phyloP scores from a whole-genome alignment of 257 asterid species.

The Buddleja alternifolia region DNA sequence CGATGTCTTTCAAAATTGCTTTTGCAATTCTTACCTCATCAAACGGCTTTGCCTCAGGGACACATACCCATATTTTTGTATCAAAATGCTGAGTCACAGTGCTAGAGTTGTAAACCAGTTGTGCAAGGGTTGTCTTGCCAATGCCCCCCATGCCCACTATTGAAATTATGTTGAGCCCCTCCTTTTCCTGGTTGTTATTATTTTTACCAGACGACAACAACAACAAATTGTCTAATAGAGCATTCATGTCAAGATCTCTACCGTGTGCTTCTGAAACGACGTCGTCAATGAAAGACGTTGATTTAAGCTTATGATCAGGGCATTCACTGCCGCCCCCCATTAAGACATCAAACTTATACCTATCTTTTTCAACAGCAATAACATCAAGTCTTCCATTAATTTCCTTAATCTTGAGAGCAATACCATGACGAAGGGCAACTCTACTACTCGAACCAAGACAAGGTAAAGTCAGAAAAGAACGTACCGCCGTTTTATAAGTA shows the following conservation, averaged over 20 bases:
- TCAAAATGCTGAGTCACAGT: slow-evolving; percentile 35
- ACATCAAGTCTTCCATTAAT: slow-evolving; percentile 42
- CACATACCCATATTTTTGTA: slow-evolving; percentile 53
- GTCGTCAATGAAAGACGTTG: slow-evolving; percentile 41
- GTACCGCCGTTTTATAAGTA: slow-evolving; percentile 53
- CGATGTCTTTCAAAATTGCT: slow-evolving; percentile 50
- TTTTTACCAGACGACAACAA: not conserved
- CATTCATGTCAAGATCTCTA: slow-evolving; percentile 26
- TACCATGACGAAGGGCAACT: slow-evolving; percentile 52
- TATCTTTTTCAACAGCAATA: slow-evolving; percentile 48
- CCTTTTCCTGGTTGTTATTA: not conserved
- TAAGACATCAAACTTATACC: slow-evolving; percentile 42
- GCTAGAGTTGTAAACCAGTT: slow-evolving; percentile 37
- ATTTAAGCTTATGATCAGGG: slow-evolving; percentile 32
- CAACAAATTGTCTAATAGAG: slow-evolving; percentile 7
- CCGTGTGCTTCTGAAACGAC: slow-evolving; percentile 41
- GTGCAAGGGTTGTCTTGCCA: slow-evolving; percentile 57
- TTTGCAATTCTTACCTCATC: slow-evolving; percentile 53
- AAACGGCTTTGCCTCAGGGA: slow-evolving; percentile 56
- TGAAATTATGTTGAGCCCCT: slow-evolving; percentile 4
- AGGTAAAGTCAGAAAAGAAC: slow-evolving; percentile 35
- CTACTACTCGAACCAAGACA: slow-evolving; percentile 41
- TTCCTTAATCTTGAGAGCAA: slow-evolving; percentile 49
- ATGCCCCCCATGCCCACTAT: slow-evolving; percentile 53
- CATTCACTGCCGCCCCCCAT: slow-evolving; percentile 10